These are phyloP conservation scores for Fusarium praegraminearum DNA, from an alignment of 2,329 filamentous ascomycete species.

Conservation along the genomic window DNA sequence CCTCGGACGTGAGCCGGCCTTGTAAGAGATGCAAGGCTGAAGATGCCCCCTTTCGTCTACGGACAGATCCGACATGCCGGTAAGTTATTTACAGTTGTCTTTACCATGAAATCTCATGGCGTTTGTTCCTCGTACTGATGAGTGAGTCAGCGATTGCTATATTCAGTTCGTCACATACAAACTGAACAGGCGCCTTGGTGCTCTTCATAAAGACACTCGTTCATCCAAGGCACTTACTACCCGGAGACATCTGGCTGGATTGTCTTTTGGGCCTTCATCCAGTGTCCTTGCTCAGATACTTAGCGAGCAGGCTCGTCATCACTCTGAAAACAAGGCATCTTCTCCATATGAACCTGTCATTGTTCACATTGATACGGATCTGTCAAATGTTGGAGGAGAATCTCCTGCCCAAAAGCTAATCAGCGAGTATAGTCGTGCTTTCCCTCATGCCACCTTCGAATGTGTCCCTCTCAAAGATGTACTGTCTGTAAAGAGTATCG, in stretches of 20 bases:
- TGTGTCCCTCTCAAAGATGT: slow-evolving; percentile 73
- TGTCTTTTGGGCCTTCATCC: slow-evolving; percentile 88
- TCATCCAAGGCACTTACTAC: slow-evolving; percentile 51
- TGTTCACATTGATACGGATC: slow-evolving; percentile 64
- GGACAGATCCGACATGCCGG: slow-evolving; percentile 52
- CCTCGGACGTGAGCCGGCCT: slow-evolving; percentile 40
- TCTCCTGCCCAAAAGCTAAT: slow-evolving; percentile 60
- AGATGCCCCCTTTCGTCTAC: slow-evolving; percentile 48
- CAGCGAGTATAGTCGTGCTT: slow-evolving; percentile 67
- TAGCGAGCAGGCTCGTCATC: slow-evolving; percentile 74
- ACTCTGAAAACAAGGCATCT: slow-evolving; percentile 72
- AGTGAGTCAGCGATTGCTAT: slow-evolving; percentile 71
- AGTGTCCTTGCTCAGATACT: slow-evolving; percentile 81
- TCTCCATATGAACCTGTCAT: slow-evolving; percentile 76
- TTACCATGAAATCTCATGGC: not conserved
- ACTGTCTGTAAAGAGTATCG: slow-evolving; percentile 63
- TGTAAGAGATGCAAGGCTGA: slow-evolving; percentile 52
- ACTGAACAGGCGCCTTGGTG: slow-evolving; percentile 76
- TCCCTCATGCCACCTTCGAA: slow-evolving; percentile 74
- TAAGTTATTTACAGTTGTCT: slow-evolving; percentile 30
- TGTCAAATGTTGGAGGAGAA: slow-evolving; percentile 44
- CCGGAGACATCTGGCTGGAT: slow-evolving; percentile 74
- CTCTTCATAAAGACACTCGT: slow-evolving; percentile 63
- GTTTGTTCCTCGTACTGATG: slow-evolving; percentile 13
- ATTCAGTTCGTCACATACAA: slow-evolving; percentile 82